Percentiles rank a stretch among this genome's conserved stretches.
Conservation (phyloP, 352 stramenopile genomes). For the Pythium scleroteichum region DNA sequence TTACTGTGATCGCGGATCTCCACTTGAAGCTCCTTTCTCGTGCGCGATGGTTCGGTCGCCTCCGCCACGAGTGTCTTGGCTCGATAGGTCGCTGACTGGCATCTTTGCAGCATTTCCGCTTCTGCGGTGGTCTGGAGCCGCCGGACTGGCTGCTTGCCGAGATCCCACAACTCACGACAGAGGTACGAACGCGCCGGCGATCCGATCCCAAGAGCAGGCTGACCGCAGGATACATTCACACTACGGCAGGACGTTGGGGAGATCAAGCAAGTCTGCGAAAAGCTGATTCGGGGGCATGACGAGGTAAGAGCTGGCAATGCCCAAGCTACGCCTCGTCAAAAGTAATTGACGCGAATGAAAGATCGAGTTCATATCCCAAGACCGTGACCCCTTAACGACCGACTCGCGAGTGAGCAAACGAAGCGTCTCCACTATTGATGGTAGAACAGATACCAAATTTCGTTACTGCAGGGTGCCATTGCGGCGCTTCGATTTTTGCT, state of each 20-base stretch:
- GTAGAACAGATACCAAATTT: too few species aligned
- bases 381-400: background rate
- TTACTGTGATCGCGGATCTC: too few species aligned
- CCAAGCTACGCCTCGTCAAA: too few species aligned
- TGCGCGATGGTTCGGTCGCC: too few species aligned
- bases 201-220: too few species aligned
- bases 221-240: background rate
- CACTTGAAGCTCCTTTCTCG: background rate
- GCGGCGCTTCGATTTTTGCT: conserved; percentile 53
- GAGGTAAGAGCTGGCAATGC: conserved; percentile 4
- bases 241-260: conserved; percentile 1
- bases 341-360: background rate
- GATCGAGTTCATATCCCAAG: background rate
- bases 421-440: too few species aligned
- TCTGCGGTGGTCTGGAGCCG: conserved; percentile 63
- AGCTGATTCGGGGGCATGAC: background rate
- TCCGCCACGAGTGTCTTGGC: background rate
- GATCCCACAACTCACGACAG: conserved; percentile 34
- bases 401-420: too few species aligned
- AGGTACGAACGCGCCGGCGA: conserved; percentile 13
- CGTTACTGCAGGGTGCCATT: conserved; percentile 31
- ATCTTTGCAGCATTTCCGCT: conserved; percentile 40
- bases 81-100: background rate
- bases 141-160: conserved; percentile 64
- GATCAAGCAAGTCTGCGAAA: background rate